Evolutionary conservation across 2,329 filamentous ascomycete species (phyloP).

Genomic region (Xylariaceae sp.): DNA sequence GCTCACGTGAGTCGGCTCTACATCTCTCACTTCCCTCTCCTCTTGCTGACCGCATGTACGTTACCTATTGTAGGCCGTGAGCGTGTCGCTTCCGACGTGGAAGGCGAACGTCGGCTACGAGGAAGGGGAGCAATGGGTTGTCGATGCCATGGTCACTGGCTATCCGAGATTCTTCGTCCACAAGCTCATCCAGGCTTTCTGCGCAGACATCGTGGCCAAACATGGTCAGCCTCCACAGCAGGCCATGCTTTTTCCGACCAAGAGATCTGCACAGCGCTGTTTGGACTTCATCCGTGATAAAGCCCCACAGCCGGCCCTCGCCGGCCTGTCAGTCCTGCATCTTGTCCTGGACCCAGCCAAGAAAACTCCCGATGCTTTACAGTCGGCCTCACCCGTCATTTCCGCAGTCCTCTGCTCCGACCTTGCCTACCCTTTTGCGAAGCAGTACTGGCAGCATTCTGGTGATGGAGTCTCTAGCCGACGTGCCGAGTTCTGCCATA

Average conservation of each 20-base stretch:
- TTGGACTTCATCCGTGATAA: constrained; percentile 64
- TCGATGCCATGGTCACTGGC: constrained; percentile 78
- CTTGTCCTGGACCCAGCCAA: constrained; percentile 58
- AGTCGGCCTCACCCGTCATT: constrained; percentile 53
- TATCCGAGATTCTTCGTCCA: constrained; percentile 97
- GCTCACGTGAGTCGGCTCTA: constrained; percentile 59
- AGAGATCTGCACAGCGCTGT: constrained; percentile 66
- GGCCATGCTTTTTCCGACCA: constrained; percentile 80
- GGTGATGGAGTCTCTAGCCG: constrained; percentile 91
- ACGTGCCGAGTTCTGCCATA: constrained; percentile 82
- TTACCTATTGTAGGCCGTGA: constrained; percentile 91
- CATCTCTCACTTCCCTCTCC: background rate
- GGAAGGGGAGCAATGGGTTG: constrained; percentile 84
- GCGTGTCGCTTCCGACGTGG: constrained; percentile 95
- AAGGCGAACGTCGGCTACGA: constrained; percentile 87
- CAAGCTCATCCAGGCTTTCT: constrained; percentile 72
- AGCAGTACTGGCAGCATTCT: constrained; percentile 95
- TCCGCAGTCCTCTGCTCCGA: constrained; percentile 69
- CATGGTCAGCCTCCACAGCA: constrained; percentile 59
- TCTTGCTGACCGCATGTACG: too few relatives aligned
- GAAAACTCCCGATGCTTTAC: constrained; percentile 46
- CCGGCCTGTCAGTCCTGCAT: constrained; percentile 53
- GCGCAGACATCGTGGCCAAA: constrained; percentile 59
- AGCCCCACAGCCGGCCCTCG: constrained; percentile 45
- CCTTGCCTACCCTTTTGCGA: constrained; percentile 67